A percentile compares a stretch with the other conserved stretches of the same genome.
phyloP scores from a whole-genome alignment of 2,329 filamentous ascomycete species.

The Ophiobolus disseminans region DNA sequence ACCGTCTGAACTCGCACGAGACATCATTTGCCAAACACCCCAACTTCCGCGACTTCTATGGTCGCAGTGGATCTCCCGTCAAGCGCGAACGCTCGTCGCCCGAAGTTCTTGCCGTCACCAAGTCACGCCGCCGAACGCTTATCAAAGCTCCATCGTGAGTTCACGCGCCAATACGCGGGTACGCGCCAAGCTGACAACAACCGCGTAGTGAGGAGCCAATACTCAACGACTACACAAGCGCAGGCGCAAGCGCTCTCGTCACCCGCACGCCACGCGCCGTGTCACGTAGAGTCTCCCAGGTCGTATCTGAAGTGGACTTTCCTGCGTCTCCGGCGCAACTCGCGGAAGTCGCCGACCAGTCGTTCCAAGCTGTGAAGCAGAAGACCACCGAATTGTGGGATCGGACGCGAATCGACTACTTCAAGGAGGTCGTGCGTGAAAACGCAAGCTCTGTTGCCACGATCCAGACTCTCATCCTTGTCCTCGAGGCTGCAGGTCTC shows the following conservation, averaged over 20 bases:
- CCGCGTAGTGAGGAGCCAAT: constrained; percentile 50
- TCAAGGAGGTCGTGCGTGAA: constrained; percentile 70
- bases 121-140: constrained; percentile 44
- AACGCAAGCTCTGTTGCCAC: constrained; percentile 71
- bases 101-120: constrained; percentile 44
- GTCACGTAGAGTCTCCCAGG: constrained; percentile 62
- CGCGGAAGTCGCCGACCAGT: constrained; percentile 67
- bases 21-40: constrained; percentile 68
- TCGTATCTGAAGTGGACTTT: constrained; percentile 61
- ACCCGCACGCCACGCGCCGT: constrained; percentile 48
- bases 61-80: constrained; percentile 63
- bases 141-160: constrained; percentile 45
- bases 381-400: constrained; percentile 70
- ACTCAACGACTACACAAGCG: constrained; percentile 51
- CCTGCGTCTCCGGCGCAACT: constrained; percentile 75
- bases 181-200: constrained; percentile 32
- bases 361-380: constrained; percentile 73
- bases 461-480: constrained; percentile 48
- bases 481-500: constrained; percentile 73
- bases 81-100: constrained; percentile 54
- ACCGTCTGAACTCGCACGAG: constrained; percentile 65
- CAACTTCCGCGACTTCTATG: constrained; percentile 77
- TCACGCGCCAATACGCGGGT: constrained; percentile 15
- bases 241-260: constrained; percentile 43
- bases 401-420: constrained; percentile 70